phyloP scores from a whole-genome alignment of 129 eudicot genomes.

The Centella asiatica region DNA sequence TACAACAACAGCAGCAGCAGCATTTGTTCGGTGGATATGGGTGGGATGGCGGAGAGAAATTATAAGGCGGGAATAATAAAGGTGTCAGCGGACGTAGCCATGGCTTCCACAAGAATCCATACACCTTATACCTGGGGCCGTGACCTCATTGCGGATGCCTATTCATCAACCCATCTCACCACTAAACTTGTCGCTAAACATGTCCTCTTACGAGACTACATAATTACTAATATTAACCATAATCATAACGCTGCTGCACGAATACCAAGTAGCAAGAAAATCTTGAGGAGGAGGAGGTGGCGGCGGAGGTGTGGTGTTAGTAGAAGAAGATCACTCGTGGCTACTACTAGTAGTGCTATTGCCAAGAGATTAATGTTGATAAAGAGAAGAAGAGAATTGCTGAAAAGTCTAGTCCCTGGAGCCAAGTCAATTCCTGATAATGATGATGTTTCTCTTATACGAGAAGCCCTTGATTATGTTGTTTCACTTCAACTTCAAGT shows the following conservation, averaged over 20 bases:
- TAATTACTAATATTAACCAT: no score
- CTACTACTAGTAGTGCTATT: slow-evolving; percentile 15
- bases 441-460: slow-evolving; percentile 56
- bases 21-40: no score
- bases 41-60: no score
- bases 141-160: slow-evolving; percentile 47
- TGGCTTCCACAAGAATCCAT: slow-evolving; percentile 54
- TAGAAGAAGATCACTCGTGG: slow-evolving; percentile 14
- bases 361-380: slow-evolving; percentile 65
- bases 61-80: slow-evolving; percentile 61
- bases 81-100: slow-evolving; percentile 73
- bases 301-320: slow-evolving; percentile 25
- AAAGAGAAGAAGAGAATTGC: slow-evolving; percentile 58
- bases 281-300: slow-evolving; percentile 36
- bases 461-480: slow-evolving; percentile 76
- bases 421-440: slow-evolving; percentile 66
- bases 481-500: slow-evolving; percentile 62
- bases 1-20: slow-evolving; percentile 36
- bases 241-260: no score
- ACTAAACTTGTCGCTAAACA: slow-evolving; percentile 27
- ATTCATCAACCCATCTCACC: slow-evolving; percentile 25
- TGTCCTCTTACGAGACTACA: no score
- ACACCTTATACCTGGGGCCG: slow-evolving; percentile 59
- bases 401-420: slow-evolving; percentile 71
- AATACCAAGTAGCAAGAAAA: slow-evolving; percentile 54